Evolutionary conservation across 2,329 filamentous ascomycete species (phyloP).

Genomic region (Akanthomyces lecanii): DNA sequence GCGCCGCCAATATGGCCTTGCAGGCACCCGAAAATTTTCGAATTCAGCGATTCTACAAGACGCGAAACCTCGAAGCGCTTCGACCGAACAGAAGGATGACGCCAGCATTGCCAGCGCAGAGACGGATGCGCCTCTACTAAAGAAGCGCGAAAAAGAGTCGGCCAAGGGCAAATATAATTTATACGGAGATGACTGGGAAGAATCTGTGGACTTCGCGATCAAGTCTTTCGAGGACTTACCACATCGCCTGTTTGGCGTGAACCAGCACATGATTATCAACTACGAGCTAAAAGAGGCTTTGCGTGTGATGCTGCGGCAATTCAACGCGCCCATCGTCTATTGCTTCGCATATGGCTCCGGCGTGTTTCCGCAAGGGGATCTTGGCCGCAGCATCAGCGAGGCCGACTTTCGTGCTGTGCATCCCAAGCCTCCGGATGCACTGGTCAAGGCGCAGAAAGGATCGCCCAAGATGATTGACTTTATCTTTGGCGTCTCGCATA

Average conservation of each 20-base stretch:
- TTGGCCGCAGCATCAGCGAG: constrained; percentile 50
- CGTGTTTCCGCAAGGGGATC: constrained; percentile 76
- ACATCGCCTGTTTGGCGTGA: constrained; percentile 71
- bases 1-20: background rate
- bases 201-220: constrained; percentile 38
- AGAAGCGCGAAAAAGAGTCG: constrained; percentile 24
- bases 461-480: constrained; percentile 97
- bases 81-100: background rate
- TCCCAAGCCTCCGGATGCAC: constrained; percentile 73
- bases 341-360: constrained; percentile 97
- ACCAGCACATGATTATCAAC: constrained; percentile 95
- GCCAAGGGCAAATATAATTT: constrained; percentile 32
- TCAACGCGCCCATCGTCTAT: constrained; percentile 89
- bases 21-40: background rate
- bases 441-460: constrained; percentile 80
- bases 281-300: constrained; percentile 91
- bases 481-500: constrained; percentile 91
- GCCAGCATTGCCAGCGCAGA: constrained; percentile 1
- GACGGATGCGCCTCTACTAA: background rate
- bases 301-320: constrained; percentile 83
- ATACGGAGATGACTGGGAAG: constrained; percentile 41
- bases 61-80: background rate
- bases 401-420: constrained; percentile 64
- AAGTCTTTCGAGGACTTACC: constrained; percentile 43
- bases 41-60: background rate